Evolutionary conservation across 2,329 filamentous ascomycete genomes (phyloP), one percentile per base, ranked within the genome.

Genomic region (Pseudogymnoascus sp.): DNA sequence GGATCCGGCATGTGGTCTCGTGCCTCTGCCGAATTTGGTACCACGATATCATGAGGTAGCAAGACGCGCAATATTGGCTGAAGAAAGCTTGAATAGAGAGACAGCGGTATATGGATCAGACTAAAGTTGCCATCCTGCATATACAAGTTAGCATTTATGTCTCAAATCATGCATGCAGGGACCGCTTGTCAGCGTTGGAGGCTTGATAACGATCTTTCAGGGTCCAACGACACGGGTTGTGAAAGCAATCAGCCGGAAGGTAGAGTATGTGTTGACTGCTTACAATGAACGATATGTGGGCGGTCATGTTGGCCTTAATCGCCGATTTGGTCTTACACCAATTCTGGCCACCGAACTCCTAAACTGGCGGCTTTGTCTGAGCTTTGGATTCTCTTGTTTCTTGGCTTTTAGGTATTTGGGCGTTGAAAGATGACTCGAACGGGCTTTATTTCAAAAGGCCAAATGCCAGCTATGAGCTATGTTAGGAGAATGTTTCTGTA

Each of bases 41-140:
- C 50, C 50, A 35, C 50, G 28, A 56, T 35, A 22, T 56, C 50
- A 71, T 85, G 81, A 12, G 92, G 91, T 62, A 96, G 84, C 53
- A 98, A 83, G 40, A 96, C 82, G 68, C 88, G 87, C n/a, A 97
- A 81, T 67, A 98, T 93, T 1, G 93, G 88, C 72, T 96, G 91
- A 14, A 97, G 78, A 69, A 97, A 91, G 67, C 82, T 84, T 4
- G 88, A 80, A 75, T 96, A 89, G 59, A 95, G 82, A 62, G 87
- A 80, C 65, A 96, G 79, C 1, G 93, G 93, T 64, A 98, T 93
- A 75, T 97, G 93, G 71, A 98, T 91, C 65, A 99, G 82, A 71
- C 88, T 91, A 70, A 96, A 86, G 66, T 87, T 88, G 68, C 91
- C 91, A 71, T 96, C 89, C 95, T 98, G 78, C 6, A 33, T 56